phyloP scores from a whole-genome alignment of 345 rosid species.

The Gossypium turneri region DNA sequence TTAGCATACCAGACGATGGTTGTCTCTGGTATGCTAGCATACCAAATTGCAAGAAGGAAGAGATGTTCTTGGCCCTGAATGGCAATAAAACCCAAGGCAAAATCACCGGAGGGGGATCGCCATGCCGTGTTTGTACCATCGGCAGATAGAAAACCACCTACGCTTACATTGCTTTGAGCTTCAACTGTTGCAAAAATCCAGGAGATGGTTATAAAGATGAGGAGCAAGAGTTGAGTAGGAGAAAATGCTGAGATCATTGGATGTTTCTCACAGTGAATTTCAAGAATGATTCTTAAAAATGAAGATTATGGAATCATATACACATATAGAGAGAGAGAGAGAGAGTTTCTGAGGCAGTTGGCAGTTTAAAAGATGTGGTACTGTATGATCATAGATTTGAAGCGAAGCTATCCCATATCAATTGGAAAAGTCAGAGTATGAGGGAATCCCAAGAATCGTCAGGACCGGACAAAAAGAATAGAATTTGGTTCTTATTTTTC shows the following conservation, averaged over 20 bases:
- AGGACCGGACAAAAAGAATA: too few species aligned
- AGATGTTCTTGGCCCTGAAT: not conserved
- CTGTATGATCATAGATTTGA: too few species aligned
- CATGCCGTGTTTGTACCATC: not conserved
- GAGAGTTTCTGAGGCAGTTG: too few species aligned
- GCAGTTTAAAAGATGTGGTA: too few species aligned
- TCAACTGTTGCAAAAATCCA: not conserved
- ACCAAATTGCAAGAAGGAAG: constrained; percentile 17
- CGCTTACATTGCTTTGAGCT: not conserved
- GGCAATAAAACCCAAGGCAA: constrained; percentile 10
- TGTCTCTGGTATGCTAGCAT: not conserved
- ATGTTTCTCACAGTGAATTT: not conserved
- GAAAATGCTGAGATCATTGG: not conserved
- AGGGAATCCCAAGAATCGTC: too few species aligned
- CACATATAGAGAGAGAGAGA: too few species aligned
- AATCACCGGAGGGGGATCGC: constrained; percentile 9
- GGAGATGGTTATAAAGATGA: not conserved
- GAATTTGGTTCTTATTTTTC: too few species aligned
- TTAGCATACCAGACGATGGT: constrained; percentile 9
- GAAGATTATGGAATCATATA: too few species aligned
- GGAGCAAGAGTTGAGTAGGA: not conserved
- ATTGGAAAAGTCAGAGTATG: too few species aligned
- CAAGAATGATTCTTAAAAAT: too few species aligned
- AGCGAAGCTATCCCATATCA: too few species aligned
- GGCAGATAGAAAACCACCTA: constrained; percentile 5